These are phyloP conservation scores for Puccinia horiana DNA, from an alignment of 1,284 basidiomycete species.

Conservation along the genomic window DNA sequence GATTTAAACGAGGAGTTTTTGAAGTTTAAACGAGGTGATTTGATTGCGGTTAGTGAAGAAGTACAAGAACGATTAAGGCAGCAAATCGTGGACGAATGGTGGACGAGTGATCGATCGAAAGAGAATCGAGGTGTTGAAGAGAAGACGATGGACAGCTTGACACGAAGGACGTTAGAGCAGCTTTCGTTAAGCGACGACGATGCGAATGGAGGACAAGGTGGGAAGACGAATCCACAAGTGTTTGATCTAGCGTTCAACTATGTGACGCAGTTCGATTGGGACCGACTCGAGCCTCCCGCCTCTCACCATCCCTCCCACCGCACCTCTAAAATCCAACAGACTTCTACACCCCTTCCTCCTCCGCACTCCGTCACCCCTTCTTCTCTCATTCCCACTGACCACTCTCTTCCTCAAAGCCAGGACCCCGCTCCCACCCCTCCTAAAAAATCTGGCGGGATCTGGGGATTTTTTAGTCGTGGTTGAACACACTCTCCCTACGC, in stretches of 20 bases:
- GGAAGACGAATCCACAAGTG: not conserved
- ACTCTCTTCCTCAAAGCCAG: not conserved
- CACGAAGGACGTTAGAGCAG: not conserved
- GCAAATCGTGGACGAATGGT: constrained; percentile 1
- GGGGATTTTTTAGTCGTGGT: constrained; percentile 24
- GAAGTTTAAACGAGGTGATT: constrained; percentile 2
- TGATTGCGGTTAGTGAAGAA: not conserved
- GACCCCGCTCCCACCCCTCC: not conserved
- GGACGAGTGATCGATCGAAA: not conserved
- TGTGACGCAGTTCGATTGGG: constrained; percentile 23
- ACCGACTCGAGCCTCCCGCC: not conserved
- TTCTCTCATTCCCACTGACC: not conserved
- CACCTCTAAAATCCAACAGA: not conserved
- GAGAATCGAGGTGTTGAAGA: not conserved
- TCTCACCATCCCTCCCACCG: not conserved
- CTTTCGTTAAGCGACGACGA: not conserved
- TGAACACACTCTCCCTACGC: not conserved
- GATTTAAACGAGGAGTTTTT: constrained; percentile 11
- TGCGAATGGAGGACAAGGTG: not conserved
- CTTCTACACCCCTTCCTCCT: not conserved
- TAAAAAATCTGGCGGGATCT: constrained; percentile 24
- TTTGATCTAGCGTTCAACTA: constrained; percentile 39
- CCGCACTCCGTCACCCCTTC: not conserved
- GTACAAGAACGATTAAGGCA: not conserved
- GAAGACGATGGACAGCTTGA: not conserved